These are phyloP conservation scores for Dicorynia guianensis DNA, from an alignment of 306 rosid genomes.

Conservation along the genomic window DNA sequence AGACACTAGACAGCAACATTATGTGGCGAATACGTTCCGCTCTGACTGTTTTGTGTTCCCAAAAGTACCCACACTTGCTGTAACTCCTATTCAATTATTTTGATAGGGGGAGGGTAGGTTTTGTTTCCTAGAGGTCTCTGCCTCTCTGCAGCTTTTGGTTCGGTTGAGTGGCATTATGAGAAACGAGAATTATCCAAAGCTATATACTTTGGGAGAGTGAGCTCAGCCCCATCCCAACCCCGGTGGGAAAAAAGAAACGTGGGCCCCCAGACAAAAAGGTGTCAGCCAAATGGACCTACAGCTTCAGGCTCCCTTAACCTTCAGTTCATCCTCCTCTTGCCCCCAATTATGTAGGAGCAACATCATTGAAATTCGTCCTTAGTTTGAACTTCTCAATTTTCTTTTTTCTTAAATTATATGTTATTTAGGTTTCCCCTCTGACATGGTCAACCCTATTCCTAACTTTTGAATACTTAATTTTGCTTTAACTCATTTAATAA, in stretches of 20 bases:
- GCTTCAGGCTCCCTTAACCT: constrained; percentile 51
- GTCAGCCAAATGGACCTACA: constrained; percentile 48
- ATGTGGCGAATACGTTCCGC: no score
- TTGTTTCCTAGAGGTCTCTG: no score
- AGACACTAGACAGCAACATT: no score
- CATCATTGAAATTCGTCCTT: constrained; percentile 26
- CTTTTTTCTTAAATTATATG: neutral
- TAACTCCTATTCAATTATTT: no score
- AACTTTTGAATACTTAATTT: no score
- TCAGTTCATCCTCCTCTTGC: neutral
- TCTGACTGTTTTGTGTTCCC: no score
- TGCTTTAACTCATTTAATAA: no score
- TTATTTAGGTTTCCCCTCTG: neutral
- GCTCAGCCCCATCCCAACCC: constrained; percentile 24
- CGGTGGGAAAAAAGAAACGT: constrained; percentile 33
- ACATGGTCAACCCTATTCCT: constrained; percentile 24
- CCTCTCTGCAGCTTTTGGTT: constrained; percentile 34
- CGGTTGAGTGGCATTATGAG: no score
- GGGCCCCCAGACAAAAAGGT: constrained; percentile 51
- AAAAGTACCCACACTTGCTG: no score
- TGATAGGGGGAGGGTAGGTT: no score
- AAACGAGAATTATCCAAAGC: constrained; percentile 39
- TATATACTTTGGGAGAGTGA: neutral
- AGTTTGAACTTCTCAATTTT: neutral
- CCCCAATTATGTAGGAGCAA: constrained; percentile 59